These are phyloP conservation scores for Tolypocladium endophyticum DNA, from an alignment of 2,329 filamentous ascomycete species.

Conservation along the genomic window DNA sequence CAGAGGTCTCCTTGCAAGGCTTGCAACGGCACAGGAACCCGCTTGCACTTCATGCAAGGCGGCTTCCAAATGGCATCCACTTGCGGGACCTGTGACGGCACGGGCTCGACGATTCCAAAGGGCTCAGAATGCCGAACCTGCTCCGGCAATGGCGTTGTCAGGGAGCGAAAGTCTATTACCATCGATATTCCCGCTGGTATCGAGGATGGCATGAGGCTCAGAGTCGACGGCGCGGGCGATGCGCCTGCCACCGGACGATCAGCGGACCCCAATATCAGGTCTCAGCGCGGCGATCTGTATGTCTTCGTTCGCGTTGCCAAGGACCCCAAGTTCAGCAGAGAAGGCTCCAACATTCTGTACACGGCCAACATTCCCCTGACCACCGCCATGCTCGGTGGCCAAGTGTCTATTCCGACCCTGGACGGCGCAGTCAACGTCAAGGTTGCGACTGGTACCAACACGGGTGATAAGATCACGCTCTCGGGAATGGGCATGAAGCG, in stretches of 20 bases:
- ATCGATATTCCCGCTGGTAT: constrained; percentile 93
- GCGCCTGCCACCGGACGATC: constrained; percentile 66
- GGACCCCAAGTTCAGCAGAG: constrained; percentile 80
- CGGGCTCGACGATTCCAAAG: constrained; percentile 63
- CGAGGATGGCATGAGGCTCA: constrained; percentile 89
- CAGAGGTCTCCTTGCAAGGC: constrained; percentile 62
- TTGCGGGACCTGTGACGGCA: constrained; percentile 71
- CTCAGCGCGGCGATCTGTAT: constrained; percentile 78
- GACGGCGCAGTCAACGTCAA: constrained; percentile 86
- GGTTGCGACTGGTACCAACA: constrained; percentile 82
- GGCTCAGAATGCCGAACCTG: constrained; percentile 76
- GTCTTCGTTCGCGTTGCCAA: constrained; percentile 83
- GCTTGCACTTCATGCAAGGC: constrained; percentile 80
- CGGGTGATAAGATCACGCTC: constrained; percentile 84
- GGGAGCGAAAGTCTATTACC: constrained; percentile 72
- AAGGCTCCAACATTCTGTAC: constrained; percentile 84
- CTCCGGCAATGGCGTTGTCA: constrained; percentile 70
- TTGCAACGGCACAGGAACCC: constrained; percentile 78
- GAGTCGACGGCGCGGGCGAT: constrained; percentile 79
- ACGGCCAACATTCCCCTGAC: constrained; percentile 86
- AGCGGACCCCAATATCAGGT: constrained; percentile 49
- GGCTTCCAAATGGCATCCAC: constrained; percentile 95
- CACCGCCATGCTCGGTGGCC: constrained; percentile 83
- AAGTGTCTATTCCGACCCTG: constrained; percentile 80
- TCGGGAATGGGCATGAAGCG: constrained; percentile 91